phyloP scores from a whole-genome alignment of 1,284 basidiomycete genomes.

The Rhizoctonia solani region DNA sequence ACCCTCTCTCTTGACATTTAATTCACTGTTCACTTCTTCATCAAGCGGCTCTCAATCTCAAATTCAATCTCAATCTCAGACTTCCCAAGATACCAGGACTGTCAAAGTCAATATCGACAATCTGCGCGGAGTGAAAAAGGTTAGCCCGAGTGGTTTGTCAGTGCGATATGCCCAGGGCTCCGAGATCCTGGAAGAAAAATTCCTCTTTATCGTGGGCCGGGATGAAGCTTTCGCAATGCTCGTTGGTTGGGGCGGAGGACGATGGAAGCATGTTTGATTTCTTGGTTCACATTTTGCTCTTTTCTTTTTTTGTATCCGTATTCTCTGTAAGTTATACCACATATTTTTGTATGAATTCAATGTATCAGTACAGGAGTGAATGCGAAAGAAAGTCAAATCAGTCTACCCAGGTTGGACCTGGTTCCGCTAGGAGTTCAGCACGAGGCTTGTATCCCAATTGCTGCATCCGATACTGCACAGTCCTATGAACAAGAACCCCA shows the following conservation, averaged over 20 bases:
- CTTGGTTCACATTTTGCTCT: background rate
- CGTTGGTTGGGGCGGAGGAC: slow-evolving; percentile 53
- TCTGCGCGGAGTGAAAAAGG: slow-evolving; percentile 62
- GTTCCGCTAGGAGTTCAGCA: slow-evolving; percentile 27
- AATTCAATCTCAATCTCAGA: background rate
- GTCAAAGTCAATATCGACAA: slow-evolving; percentile 54
- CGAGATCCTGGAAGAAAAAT: slow-evolving; percentile 52
- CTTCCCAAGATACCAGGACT: slow-evolving; percentile 49
- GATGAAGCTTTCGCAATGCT: slow-evolving; percentile 69
- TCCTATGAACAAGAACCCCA: slow-evolving; percentile 32
- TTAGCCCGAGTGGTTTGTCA: slow-evolving; percentile 29
- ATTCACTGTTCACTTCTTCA: too few relatives aligned
- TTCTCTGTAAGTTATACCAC: too few relatives aligned
- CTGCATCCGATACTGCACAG: slow-evolving; percentile 33
- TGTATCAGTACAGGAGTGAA: too few relatives aligned
- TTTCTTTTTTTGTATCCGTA: background rate
- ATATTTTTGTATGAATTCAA: too few relatives aligned
- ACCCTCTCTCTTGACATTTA: slow-evolving; percentile 56
- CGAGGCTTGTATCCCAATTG: slow-evolving; percentile 35
- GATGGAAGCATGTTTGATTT: slow-evolving; percentile 39
- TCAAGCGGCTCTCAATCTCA: background rate
- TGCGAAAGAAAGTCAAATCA: too few relatives aligned
- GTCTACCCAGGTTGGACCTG: slow-evolving; percentile 1
- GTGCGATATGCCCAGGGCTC: slow-evolving; percentile 8
- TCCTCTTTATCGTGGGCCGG: slow-evolving; percentile 61